phyloP scores from a whole-genome alignment of 345 rosid species.

The Hibiscus trionum region DNA sequence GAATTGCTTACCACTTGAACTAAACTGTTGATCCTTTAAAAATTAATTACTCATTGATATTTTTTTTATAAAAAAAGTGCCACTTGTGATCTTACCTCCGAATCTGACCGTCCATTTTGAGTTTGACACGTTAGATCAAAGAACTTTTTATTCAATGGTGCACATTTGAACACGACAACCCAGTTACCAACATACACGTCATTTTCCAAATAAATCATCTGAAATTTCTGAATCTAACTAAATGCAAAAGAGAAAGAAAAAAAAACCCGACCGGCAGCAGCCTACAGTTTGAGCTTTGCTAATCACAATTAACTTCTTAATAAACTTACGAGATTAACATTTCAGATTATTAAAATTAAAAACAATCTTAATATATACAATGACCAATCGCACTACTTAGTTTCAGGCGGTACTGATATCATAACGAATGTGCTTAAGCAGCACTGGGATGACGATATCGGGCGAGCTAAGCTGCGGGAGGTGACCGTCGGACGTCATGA shows the following conservation, averaged over 20 bases:
- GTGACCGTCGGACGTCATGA: slow-evolving; percentile 78
- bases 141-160: not conserved
- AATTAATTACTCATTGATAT: too few species aligned
- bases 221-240: not conserved
- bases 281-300: not conserved
- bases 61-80: not conserved
- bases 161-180: not conserved
- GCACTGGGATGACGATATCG: slow-evolving; percentile 61
- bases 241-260: not conserved
- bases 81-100: not conserved
- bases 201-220: not conserved
- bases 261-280: not conserved
- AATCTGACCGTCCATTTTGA: not conserved
- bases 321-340: not conserved
- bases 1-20: too few species aligned
- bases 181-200: not conserved
- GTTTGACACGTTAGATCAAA: not conserved
- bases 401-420: slow-evolving; percentile 33
- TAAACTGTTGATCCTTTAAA: too few species aligned
- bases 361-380: too few species aligned
- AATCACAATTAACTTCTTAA: not conserved
- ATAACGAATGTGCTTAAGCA: slow-evolving; percentile 59
- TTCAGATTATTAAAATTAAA: not conserved
- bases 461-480: slow-evolving; percentile 96
- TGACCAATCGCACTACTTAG: too few species aligned